Conservation (phyloP, 345 rosid genomes). For the Nasturtium officinale region DNA sequence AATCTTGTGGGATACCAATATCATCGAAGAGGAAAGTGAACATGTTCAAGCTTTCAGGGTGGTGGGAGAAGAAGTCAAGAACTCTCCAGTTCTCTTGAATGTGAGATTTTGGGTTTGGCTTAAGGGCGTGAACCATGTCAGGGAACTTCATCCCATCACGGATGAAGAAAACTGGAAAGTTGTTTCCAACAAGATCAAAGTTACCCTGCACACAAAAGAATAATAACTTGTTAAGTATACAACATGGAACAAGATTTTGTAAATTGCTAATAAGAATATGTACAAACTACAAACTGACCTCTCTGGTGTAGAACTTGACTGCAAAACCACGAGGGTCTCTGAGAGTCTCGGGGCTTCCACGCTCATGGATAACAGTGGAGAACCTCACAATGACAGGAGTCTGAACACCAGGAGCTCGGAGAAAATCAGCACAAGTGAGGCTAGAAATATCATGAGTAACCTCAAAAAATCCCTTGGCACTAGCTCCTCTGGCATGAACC, state of each 20-base stretch:
- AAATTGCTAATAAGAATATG: background rate
- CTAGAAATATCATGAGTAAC: conserved; percentile 76
- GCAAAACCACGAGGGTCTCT: conserved; percentile 97
- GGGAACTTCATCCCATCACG: conserved; percentile 98
- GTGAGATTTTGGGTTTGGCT: conserved; percentile 96
- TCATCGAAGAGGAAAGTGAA: conserved; percentile 89
- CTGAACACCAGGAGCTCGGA: conserved; percentile 87
- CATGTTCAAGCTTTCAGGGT: conserved; percentile 92
- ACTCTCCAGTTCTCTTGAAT: conserved; percentile 96
- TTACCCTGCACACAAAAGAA: conserved; percentile 62
- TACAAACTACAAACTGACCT: conserved; percentile 45
- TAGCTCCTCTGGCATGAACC: conserved; percentile 94
- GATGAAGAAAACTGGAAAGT: conserved; percentile 89
- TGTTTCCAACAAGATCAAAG: conserved; percentile 99
- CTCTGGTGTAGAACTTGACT: conserved; percentile 91
- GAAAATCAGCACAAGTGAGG: conserved; percentile 85
- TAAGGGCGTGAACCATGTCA: conserved; percentile 88
- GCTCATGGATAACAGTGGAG: conserved; percentile 91
- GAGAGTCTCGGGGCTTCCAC: conserved; percentile 92
- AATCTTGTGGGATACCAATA: conserved; percentile 86
- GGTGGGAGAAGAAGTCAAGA: conserved; percentile 89
- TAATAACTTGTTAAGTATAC: background rate
- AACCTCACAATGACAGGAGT: conserved; percentile 88
- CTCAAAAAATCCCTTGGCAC: conserved; percentile 94
- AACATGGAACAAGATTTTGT: background rate